These are phyloP conservation scores for Xylaria sp. DNA, from an alignment of 2,329 filamentous ascomycete genomes.

Conservation along the genomic window DNA sequence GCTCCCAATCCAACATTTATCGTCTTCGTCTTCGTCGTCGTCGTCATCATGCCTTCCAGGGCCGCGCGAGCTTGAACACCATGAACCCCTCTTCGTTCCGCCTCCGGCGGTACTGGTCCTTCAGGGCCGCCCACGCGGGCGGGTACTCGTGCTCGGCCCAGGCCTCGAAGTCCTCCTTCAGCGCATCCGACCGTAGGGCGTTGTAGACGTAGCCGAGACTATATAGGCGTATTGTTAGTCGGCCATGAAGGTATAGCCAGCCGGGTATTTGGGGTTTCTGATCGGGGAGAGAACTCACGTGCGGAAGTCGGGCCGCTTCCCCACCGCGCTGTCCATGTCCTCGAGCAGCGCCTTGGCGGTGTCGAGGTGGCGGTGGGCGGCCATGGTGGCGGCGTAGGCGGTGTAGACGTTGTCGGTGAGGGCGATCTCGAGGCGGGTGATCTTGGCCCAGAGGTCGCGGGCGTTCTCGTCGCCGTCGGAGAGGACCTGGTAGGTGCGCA, in stretches of 20 bases:
- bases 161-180: constrained; percentile 70
- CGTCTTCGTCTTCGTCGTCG: not conserved
- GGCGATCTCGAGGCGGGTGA: constrained; percentile 76
- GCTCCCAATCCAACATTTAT: constrained; percentile 15
- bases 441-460: constrained; percentile 70
- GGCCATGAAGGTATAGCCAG: not conserved
- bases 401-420: constrained; percentile 74
- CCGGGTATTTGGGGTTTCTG: not conserved
- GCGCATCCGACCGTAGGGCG: constrained; percentile 64
- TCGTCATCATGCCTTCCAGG: constrained; percentile 48
- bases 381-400: constrained; percentile 76
- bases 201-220: constrained; percentile 77
- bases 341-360: constrained; percentile 68
- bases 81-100: constrained; percentile 48
- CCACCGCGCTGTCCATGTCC: constrained; percentile 67
- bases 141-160: constrained; percentile 75
- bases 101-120: constrained; percentile 51
- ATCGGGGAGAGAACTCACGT: constrained; percentile 37
- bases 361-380: constrained; percentile 70
- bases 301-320: constrained; percentile 28
- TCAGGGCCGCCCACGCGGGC: constrained; percentile 68
- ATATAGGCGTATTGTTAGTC: constrained; percentile 24
- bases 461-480: constrained; percentile 62
- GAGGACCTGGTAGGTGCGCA: constrained; percentile 73
- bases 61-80: constrained; percentile 53